A percentile compares a stretch with the other conserved stretches of the same genome.
phyloP scores from a whole-genome alignment of 2,329 filamentous ascomycete genomes.

The Arthrobotrys sphaeroides region DNA sequence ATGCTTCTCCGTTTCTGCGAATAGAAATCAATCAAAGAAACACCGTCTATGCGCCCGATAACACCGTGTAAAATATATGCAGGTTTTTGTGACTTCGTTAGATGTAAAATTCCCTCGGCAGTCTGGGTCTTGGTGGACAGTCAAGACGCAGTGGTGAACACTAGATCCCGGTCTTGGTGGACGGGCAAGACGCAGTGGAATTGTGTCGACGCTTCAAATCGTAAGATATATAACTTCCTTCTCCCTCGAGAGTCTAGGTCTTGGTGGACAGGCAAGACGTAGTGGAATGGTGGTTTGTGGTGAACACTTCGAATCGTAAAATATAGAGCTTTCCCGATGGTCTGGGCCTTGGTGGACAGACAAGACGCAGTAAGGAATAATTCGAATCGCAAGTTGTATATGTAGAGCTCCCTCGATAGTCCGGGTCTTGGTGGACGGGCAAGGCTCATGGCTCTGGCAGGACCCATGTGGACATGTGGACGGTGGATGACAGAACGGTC shows the following conservation, averaged over 20 bases:
- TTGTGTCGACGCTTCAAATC: background rate
- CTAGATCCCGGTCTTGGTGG: background rate
- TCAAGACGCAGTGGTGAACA: background rate
- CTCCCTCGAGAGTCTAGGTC: background rate
- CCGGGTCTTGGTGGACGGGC: too few species aligned
- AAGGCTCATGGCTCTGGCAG: too few species aligned
- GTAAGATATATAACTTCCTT: slow-evolving; percentile 9
- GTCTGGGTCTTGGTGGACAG: background rate
- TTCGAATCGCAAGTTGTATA: too few species aligned
- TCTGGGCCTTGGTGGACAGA: too few species aligned
- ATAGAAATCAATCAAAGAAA: background rate
- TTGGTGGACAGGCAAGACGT: background rate
- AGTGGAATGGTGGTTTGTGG: too few species aligned
- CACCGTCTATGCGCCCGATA: slow-evolving; percentile 18
- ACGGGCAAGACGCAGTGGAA: background rate
- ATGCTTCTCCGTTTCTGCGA: background rate
- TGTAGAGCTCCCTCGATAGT: too few species aligned
- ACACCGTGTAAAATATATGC: slow-evolving; percentile 28
- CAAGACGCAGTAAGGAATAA: too few species aligned
- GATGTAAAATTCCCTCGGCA: background rate
- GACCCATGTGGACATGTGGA: too few species aligned
- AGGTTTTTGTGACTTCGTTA: slow-evolving; percentile 12
- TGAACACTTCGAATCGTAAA: background rate
- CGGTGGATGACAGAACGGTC: too few species aligned
- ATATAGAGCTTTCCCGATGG: too few species aligned